Percentiles rank a stretch among this genome's conserved stretches.
Conservation (phyloP, 805 yeast genomes). For the Sungouiella thailandica region DNA sequence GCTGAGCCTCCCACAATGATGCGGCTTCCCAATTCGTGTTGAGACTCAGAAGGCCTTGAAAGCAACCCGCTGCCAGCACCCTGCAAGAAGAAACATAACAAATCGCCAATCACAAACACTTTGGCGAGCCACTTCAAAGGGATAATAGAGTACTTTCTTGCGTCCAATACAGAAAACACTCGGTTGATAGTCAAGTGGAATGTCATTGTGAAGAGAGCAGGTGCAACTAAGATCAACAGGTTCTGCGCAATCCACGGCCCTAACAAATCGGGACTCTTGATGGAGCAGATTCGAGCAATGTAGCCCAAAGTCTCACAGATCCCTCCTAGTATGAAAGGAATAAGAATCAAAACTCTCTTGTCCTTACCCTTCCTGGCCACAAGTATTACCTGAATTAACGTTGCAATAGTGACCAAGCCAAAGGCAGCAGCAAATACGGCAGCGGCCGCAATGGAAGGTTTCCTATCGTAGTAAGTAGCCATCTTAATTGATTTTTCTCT, state of each 20-base stretch:
- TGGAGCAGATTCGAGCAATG: constrained; percentile 16
- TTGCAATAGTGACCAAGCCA: too few relatives aligned
- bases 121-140: constrained; percentile 19
- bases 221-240: constrained; percentile 22
- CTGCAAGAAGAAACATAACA: constrained; percentile 23
- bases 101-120: constrained; percentile 27
- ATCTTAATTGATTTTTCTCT: too few relatives aligned
- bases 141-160: constrained; percentile 13
- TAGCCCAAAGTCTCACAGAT: constrained; percentile 21
- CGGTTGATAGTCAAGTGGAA: constrained; percentile 27
- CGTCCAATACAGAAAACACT: constrained; percentile 14
- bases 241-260: constrained; percentile 20
- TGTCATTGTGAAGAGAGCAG: constrained; percentile 25
- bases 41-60: too few relatives aligned
- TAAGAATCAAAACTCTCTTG: too few relatives aligned
- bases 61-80: constrained; percentile 29
- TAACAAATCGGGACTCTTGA: constrained; percentile 4
- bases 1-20: constrained; percentile 24
- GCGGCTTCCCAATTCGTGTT: constrained; percentile 12
- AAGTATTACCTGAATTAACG: too few relatives aligned
- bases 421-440: too few relatives aligned
- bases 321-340: constrained; percentile 21
- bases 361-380: too few relatives aligned
- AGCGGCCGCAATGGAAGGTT: too few relatives aligned
- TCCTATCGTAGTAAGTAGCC: too few relatives aligned